Evolutionary conservation across 2,329 filamentous ascomycete species (phyloP).

Genomic region (Fusarium transvaalense): DNA sequence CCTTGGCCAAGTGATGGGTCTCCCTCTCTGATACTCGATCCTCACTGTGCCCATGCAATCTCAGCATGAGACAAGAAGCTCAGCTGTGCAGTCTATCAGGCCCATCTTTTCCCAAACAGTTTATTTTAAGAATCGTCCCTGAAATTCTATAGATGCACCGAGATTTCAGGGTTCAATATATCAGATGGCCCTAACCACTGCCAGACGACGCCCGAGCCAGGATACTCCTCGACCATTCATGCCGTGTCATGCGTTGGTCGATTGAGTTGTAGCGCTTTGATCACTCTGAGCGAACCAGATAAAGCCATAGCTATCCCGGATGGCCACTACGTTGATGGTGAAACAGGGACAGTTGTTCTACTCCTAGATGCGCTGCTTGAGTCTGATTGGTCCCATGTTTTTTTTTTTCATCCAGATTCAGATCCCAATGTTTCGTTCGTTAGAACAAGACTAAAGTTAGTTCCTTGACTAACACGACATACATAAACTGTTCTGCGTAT

Average conservation of each 20-base stretch:
- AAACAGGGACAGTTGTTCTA: constrained; percentile 34
- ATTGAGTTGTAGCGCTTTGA: constrained; percentile 17
- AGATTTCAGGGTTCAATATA: constrained; percentile 9
- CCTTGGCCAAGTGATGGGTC: constrained; percentile 17
- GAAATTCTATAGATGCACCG: background rate
- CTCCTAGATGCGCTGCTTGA: constrained; percentile 18
- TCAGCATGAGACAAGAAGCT: constrained; percentile 17
- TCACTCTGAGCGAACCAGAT: constrained; percentile 8
- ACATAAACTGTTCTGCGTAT: background rate
- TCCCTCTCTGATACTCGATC: constrained; percentile 2
- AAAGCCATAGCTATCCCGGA: constrained; percentile 6
- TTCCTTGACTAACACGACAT: constrained; percentile 17
- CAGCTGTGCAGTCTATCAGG: background rate
- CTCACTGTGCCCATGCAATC: constrained; percentile 24
- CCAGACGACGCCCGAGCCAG: constrained; percentile 31
- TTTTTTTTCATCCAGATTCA: constrained; percentile 1
- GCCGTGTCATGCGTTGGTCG: constrained; percentile 33
- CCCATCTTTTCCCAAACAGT: constrained; percentile 4
- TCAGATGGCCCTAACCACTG: constrained; percentile 38
- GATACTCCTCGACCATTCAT: constrained; percentile 23
- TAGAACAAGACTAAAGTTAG: constrained; percentile 8
- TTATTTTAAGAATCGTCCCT: constrained; percentile 24
- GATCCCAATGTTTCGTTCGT: constrained; percentile 11
- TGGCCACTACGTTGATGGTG: constrained; percentile 16
- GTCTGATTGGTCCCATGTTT: constrained; percentile 40